A percentile compares a stretch with the other conserved stretches of the same genome.
phyloP scores from a whole-genome alignment of 2,329 filamentous ascomycete genomes.

The Claviceps fusiformis region DNA sequence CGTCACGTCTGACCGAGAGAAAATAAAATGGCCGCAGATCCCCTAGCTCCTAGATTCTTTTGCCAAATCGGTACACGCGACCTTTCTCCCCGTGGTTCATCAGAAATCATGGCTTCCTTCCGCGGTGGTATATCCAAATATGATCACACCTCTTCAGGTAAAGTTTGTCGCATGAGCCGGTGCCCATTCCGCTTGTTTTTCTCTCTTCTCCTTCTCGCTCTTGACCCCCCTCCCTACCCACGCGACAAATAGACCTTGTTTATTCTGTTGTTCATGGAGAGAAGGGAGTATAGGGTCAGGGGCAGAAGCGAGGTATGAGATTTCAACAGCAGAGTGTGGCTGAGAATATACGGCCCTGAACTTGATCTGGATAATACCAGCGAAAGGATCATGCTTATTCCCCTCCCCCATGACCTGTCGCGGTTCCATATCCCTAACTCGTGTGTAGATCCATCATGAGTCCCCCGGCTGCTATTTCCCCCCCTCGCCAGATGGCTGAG shows the following conservation, averaged over 20 bases:
- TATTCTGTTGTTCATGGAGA: background rate
- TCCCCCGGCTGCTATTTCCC: constrained; percentile 58
- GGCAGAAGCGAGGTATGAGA: background rate
- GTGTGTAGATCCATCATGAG: constrained; percentile 46
- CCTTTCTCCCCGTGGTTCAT: constrained; percentile 6
- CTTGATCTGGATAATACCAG: constrained; percentile 99
- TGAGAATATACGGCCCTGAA: constrained; percentile 88
- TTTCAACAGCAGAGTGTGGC: constrained; percentile 17
- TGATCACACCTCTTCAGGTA: constrained; percentile 27
- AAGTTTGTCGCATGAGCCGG: constrained; percentile 49
- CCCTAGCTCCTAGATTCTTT: background rate
- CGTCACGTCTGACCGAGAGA: background rate
- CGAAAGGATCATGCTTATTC: constrained; percentile 94
- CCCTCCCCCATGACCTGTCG: constrained; percentile 28
- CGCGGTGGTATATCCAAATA: constrained; percentile 21
- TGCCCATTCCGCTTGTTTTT: constrained; percentile 25
- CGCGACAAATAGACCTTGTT: background rate
- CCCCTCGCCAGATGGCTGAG: constrained; percentile 35
- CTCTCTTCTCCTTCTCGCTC: background rate
- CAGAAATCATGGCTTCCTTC: constrained; percentile 21
- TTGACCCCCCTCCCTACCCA: background rate
- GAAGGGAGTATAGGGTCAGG: background rate
- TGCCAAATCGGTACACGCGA: constrained; percentile 14
- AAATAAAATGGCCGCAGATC: background rate
- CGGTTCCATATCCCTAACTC: constrained; percentile 15